These are phyloP conservation scores for Rhizopus delemar DNA, from an alignment of 371 early-diverging fungal genomes.

Conservation along the genomic window DNA sequence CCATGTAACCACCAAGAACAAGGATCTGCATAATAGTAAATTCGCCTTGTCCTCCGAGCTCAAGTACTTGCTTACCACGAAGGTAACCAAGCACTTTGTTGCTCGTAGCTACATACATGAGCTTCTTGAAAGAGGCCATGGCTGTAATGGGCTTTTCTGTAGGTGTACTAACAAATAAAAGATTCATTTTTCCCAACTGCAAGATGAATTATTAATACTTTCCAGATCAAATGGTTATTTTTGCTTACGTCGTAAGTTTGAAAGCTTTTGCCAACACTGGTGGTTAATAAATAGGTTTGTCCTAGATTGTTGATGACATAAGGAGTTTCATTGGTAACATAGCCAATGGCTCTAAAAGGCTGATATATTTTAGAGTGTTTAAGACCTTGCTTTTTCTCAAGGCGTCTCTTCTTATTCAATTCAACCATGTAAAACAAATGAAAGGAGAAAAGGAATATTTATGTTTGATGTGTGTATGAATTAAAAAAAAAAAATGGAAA, in stretches of 20 bases:
- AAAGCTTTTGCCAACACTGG: constrained; percentile 82
- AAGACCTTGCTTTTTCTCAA: constrained; percentile 18
- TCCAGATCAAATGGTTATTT: background rate
- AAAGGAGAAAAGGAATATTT: background rate
- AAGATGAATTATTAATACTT: background rate
- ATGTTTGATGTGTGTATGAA: background rate
- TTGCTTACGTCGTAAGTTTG: constrained; percentile 78
- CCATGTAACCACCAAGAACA: constrained; percentile 76
- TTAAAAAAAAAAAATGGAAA: background rate
- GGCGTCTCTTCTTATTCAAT: constrained; percentile 23
- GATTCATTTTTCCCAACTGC: constrained; percentile 46
- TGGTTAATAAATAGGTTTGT: constrained; percentile 76
- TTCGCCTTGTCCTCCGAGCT: constrained; percentile 35
- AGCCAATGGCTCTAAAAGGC: constrained; percentile 89
- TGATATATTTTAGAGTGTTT: constrained; percentile 66
- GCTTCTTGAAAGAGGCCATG: constrained; percentile 68
- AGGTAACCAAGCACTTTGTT: constrained; percentile 65
- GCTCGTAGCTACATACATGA: constrained; percentile 76
- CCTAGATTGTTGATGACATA: constrained; percentile 82
- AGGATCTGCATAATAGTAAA: constrained; percentile 51
- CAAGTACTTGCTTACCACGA: constrained; percentile 72
- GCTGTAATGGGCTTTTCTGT: constrained; percentile 73
- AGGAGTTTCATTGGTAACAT: constrained; percentile 80
- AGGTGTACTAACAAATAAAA: constrained; percentile 66
- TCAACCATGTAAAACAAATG: background rate